Base-by-base conservation (phyloP, 148 eudicot species). In the Spergularia bocconei region DNA sequence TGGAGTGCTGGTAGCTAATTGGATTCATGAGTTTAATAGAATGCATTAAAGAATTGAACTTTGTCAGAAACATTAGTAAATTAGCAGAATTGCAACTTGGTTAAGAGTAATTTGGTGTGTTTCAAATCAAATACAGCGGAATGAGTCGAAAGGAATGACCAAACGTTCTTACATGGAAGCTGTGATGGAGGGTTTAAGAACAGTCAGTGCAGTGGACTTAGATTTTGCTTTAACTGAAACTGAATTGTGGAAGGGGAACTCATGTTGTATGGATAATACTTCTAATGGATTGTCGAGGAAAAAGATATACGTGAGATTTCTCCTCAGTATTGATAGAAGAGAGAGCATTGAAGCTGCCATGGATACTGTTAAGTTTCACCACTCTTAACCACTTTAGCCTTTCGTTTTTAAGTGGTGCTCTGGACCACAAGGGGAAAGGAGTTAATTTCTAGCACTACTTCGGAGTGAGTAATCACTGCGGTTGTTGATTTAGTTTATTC, bases 311-410 rank as follows among this genome's bases (percentile, higher is more conserved):
- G 97, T 92, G 60, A 86, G 96, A 78, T 86, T 95, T 78, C 92
- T 95, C 71, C 93, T 90, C 23, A 90, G 98, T 84, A 95, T 95
- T 82, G 98, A 95, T 70, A 88, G 96, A 55, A 90, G 96, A 72
- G 97, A 90, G 78, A 82, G 84, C 67, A 81, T 92, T 71, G 92
- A 80, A 77, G 83, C 97, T 86, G 97, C 97, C 65, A 89, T 92
- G 87, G 98, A 95, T 85, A 95, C 98, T 72, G 96, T 95, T 69
- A 91, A 71, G 92, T 81, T 55, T 75, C 59, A 50, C 11, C 52
- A 68, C 70, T 69, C 62, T 75, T 47, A 11, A 58, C 33, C 15
- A 48, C 52, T 59, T 58, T 7, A 21, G 65, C 16, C 7, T 25
- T 33, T 52, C 3, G 59, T 8, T 15, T 62, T 73, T 36, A 8